Percentiles rank a stretch among this genome's conserved stretches.
Evolutionary conservation across 2,329 filamentous ascomycete genomes (phyloP).

Genomic region (Colletotrichum sojae): DNA sequence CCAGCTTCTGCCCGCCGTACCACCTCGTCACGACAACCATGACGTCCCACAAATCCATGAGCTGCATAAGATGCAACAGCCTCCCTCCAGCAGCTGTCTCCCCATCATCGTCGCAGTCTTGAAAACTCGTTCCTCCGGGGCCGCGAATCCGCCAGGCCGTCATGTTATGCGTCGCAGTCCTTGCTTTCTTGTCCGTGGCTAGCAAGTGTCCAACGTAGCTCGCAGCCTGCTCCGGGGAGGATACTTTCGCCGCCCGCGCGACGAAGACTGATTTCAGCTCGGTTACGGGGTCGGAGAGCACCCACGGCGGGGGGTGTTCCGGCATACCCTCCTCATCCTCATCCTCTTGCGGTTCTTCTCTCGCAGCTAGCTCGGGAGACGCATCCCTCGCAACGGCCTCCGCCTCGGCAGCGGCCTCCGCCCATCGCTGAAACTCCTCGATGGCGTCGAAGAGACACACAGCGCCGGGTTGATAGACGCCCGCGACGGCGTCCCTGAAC

Average conservation of each 20-base stretch:
- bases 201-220: slow-evolving; percentile 82
- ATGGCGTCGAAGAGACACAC: slow-evolving; percentile 95
- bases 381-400: slow-evolving; percentile 23
- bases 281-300: slow-evolving; percentile 78
- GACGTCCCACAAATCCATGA: slow-evolving; percentile 94
- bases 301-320: slow-evolving; percentile 72
- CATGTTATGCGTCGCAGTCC: slow-evolving; percentile 95
- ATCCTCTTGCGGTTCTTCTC: slow-evolving; percentile 37
- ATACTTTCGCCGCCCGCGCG: slow-evolving; percentile 80
- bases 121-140: slow-evolving; percentile 71
- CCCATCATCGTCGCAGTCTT: slow-evolving; percentile 97
- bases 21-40: slow-evolving; percentile 95
- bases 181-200: slow-evolving; percentile 84
- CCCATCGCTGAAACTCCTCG: slow-evolving; percentile 70
- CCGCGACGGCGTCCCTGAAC: slow-evolving; percentile 75
- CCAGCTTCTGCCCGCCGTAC: slow-evolving; percentile 93
- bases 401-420: slow-evolving; percentile 35
- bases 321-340: background rate
- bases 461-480: slow-evolving; percentile 79
- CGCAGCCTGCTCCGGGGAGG: slow-evolving; percentile 79
- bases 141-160: slow-evolving; percentile 88
- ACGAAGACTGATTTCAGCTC: slow-evolving; percentile 93
- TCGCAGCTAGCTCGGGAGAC: background rate
- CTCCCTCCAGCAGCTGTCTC: slow-evolving; percentile 92
- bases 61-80: slow-evolving; percentile 89